Evolutionary conservation across 2,329 filamentous ascomycete species (phyloP).

Genomic region (Pleoardoris graminearum): DNA sequence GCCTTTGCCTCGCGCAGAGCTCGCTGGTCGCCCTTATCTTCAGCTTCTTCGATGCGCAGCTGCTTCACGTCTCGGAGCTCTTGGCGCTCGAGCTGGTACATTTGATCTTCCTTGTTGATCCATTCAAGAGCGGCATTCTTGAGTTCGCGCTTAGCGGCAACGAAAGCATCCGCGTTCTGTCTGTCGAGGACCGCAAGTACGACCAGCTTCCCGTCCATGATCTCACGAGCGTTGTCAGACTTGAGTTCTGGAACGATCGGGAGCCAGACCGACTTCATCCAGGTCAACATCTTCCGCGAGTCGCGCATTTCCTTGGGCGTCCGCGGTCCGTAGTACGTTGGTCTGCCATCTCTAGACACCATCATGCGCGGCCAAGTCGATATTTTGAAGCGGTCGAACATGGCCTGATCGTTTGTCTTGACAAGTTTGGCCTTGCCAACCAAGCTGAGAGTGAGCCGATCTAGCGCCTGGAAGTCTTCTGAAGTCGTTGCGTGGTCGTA

Average conservation of each 20-base stretch:
- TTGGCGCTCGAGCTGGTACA: slow-evolving; percentile 90
- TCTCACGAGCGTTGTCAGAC: slow-evolving; percentile 85
- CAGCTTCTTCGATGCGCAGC: slow-evolving; percentile 91
- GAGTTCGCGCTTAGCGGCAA: slow-evolving; percentile 79
- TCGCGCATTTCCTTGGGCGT: slow-evolving; percentile 93
- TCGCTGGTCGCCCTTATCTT: slow-evolving; percentile 88
- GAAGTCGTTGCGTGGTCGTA: slow-evolving; percentile 93
- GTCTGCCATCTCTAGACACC: slow-evolving; percentile 84
- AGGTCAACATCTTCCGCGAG: slow-evolving; percentile 74
- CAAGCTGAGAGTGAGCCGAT: slow-evolving; percentile 81
- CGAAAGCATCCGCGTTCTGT: slow-evolving; percentile 77
- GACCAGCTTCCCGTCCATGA: slow-evolving; percentile 95
- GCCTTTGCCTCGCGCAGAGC: slow-evolving; percentile 85
- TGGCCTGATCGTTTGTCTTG: slow-evolving; percentile 77
- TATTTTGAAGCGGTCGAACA: slow-evolving; percentile 88
- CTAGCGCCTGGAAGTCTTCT: slow-evolving; percentile 88
- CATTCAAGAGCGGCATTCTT: slow-evolving; percentile 95
- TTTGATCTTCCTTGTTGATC: slow-evolving; percentile 93
- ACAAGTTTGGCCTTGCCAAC: slow-evolving; percentile 92
- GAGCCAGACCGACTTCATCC: slow-evolving; percentile 97
- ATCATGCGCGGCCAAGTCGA: slow-evolving; percentile 94
- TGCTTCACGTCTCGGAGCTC: slow-evolving; percentile 94
- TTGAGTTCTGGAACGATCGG: slow-evolving; percentile 94
- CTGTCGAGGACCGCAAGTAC: slow-evolving; percentile 87
- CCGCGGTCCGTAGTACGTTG: slow-evolving; percentile 86